phyloP scores from a whole-genome alignment of 768 basidiomycete species.

The Agaricus bisporus region DNA sequence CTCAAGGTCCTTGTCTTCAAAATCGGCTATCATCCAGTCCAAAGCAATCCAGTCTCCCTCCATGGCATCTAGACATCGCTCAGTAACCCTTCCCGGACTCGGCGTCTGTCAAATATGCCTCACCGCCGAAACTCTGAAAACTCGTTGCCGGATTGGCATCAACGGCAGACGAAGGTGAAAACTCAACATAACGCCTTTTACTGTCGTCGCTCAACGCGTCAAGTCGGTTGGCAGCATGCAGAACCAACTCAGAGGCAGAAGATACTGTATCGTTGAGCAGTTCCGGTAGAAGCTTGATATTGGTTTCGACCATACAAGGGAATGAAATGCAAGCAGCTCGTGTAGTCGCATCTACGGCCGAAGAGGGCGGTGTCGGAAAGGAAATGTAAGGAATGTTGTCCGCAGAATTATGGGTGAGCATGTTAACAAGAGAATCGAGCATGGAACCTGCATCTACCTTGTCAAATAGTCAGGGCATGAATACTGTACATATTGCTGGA shows the following conservation, averaged over 20 bases:
- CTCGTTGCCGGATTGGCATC: conserved; percentile 43
- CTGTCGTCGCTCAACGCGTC: conserved; percentile 26
- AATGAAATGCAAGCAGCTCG: conserved; percentile 37
- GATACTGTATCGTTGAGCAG: conserved; percentile 16
- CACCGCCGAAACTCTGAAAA: conserved; percentile 46
- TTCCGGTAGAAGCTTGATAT: conserved; percentile 38
- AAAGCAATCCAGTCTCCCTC: conserved; percentile 24
- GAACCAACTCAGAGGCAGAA: conserved; percentile 33
- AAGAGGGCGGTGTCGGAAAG: conserved; percentile 10
- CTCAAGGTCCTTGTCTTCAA: conserved; percentile 10
- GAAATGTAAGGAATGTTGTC: conserved; percentile 20
- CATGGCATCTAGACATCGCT: conserved; percentile 18
- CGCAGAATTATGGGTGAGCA: not conserved
- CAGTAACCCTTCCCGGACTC: not conserved
- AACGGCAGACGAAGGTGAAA: conserved; percentile 49
- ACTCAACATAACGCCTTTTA: conserved; percentile 31
- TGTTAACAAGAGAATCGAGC: conserved; percentile 28
- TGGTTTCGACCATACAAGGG: conserved; percentile 47
- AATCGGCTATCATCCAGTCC: conserved; percentile 15
- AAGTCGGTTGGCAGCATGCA: conserved; percentile 31
- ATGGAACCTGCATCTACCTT: conserved; percentile 42
- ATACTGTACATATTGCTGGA: not conserved
- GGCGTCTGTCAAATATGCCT: conserved; percentile 13
- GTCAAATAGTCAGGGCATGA: not conserved
- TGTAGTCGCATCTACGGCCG: conserved; percentile 10